Percentiles rank a stretch among this genome's conserved stretches.
These are phyloP conservation scores for Reticulascus tulasneorum DNA, from an alignment of 2,329 filamentous ascomycete genomes.

Conservation along the genomic window DNA sequence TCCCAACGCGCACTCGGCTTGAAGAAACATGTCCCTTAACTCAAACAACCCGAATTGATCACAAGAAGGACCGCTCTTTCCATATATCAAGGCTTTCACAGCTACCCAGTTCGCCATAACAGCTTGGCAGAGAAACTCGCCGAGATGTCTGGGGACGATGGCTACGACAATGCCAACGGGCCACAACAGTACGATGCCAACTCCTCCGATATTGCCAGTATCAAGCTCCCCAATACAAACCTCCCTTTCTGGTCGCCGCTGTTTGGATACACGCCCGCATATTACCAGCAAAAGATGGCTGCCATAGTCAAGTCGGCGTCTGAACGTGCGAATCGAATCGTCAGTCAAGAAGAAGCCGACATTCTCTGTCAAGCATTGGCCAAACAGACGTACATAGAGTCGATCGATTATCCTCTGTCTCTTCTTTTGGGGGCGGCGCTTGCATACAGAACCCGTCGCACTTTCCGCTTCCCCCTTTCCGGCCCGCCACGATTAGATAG, in stretches of 20 bases:
- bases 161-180: too few species aligned
- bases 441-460: slow-evolving; percentile 23
- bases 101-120: too few species aligned
- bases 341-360: slow-evolving; percentile 31
- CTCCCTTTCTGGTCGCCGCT: slow-evolving; percentile 6
- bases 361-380: slow-evolving; percentile 22
- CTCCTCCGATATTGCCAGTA: too few species aligned
- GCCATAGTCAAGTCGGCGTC: not conserved
- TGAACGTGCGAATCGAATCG: slow-evolving; percentile 16
- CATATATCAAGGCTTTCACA: too few species aligned
- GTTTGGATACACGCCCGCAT: slow-evolving; percentile 1
- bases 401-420: slow-evolving; percentile 23
- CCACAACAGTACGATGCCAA: too few species aligned
- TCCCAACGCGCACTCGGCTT: too few species aligned
- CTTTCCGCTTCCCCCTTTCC: slow-evolving; percentile 37
- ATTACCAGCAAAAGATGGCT: not conserved
- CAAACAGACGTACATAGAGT: slow-evolving; percentile 25
- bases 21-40: too few species aligned
- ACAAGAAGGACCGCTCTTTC: too few species aligned
- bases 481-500: slow-evolving; percentile 25
- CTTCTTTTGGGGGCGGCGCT: slow-evolving; percentile 18
- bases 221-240: not conserved
- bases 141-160: too few species aligned
- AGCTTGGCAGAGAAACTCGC: too few species aligned
- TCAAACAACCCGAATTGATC: too few species aligned